Percentiles rank a stretch among this genome's conserved stretches.
phyloP scores from a whole-genome alignment of 108 stramenopile species.

The Fragilaria radians region DNA sequence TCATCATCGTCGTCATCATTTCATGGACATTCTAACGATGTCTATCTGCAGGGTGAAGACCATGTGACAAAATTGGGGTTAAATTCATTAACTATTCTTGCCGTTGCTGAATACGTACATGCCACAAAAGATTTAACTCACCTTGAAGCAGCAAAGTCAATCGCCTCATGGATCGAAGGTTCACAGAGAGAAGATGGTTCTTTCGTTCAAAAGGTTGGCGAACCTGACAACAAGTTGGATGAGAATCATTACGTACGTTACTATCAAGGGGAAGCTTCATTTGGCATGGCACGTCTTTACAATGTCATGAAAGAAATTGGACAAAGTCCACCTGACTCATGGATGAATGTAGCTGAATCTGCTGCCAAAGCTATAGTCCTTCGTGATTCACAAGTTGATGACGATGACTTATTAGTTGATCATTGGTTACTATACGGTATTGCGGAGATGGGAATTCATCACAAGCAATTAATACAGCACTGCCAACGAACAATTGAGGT shows the following conservation, averaged over 20 bases:
- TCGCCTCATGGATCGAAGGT: background rate
- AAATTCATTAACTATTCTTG: background rate
- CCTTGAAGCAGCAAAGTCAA: background rate
- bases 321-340: background rate
- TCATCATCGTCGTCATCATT: too few species aligned
- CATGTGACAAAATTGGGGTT: background rate
- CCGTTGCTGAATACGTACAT: background rate
- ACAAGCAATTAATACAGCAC: too few species aligned
- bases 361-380: background rate
- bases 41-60: background rate
- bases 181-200: background rate
- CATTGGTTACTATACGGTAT: background rate
- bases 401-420: background rate
- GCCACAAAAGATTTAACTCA: background rate
- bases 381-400: background rate
- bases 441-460: too few species aligned
- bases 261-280: background rate
- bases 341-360: background rate
- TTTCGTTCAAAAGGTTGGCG: background rate
- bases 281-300: background rate
- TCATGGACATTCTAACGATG: too few species aligned
- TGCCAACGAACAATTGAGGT: too few species aligned
- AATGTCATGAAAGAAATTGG: background rate
- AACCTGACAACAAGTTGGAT: background rate
- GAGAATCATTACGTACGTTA: background rate